These are phyloP conservation scores for Leishmania aethiopica DNA, from an alignment of 208 protist genomes.

Conservation along the genomic window DNA sequence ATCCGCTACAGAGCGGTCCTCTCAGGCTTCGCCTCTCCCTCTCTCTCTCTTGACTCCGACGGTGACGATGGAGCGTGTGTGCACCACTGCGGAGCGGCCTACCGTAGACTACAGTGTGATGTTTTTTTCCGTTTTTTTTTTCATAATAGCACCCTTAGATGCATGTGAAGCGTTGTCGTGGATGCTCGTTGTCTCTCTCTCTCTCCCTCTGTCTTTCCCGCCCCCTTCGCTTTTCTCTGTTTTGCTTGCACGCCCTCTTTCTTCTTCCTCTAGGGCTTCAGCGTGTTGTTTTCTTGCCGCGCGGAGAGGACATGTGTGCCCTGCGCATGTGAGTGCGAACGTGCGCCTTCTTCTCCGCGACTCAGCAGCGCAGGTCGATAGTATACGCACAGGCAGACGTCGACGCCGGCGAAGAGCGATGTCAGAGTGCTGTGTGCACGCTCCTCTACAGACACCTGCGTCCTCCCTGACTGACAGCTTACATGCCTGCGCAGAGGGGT, in stretches of 20 bases:
- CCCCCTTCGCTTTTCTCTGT: neutral
- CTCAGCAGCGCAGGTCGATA: neutral
- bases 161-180: neutral
- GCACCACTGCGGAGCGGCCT: neutral
- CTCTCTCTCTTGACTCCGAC: neutral
- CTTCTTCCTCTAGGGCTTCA: neutral
- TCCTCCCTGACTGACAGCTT: neutral
- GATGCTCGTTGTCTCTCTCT: neutral
- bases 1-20: neutral
- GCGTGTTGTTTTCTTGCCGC: neutral
- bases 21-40: neutral
- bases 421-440: neutral
- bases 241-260: neutral
- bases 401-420: neutral
- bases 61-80: neutral
- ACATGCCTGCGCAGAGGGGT: no score
- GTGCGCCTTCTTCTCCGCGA: neutral
- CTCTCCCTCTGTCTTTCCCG: neutral
- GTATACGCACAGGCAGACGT: neutral
- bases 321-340: neutral
- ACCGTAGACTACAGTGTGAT: neutral
- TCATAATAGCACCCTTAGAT: neutral
- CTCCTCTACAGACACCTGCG: neutral
- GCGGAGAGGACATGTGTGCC: neutral
- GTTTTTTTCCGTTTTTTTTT: neutral